Evolutionary conservation across 192 early-diverging fungal genomes (phyloP), one percentile per base, ranked within the genome.

Genomic region (Ramicandelaber brevisporus): DNA sequence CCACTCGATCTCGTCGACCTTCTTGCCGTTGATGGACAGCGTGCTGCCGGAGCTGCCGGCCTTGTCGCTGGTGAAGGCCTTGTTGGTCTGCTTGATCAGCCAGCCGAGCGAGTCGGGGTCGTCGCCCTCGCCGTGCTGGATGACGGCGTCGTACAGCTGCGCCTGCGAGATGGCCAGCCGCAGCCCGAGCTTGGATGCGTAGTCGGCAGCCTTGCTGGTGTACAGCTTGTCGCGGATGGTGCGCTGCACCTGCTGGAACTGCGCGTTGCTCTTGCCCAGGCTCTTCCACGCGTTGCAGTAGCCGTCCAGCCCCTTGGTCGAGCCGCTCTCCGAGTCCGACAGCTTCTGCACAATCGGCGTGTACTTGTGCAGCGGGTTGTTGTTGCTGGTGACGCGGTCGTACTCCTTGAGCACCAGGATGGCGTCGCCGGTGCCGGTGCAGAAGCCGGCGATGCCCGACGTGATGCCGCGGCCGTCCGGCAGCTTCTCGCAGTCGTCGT

Each of bases 101-200:
- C 44, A 19, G 1, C 14, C 19, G 13, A 59, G 26, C 3, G 40
- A 40, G 38, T 61, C 59, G 4, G 36, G 19, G 17, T 56, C 59
- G 6, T 27, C 17, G 3, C 38, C 50, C 10, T 33, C 20, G 5
- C 52, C 52, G 11, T 49, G 44, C 26, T 59, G 46, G 22, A 65
- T 49, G 0, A 37, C 46, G 0, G 59, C 43, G 26, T 65, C 59
- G 30, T 59, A 65, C 9, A 65, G 20, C 40, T 57, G 53, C 7
- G 39, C 63, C 17, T 44, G 36, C 20, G 30, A 35, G 10, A 57
- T 23, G 22, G 40, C 25, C n/a, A 52, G 30, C 27, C 40, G 41
- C 11, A 58, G 27, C 0, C 46, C 48, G 6, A 49, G 26, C 7
- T 20, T 23, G 14, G 54, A 43, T 14, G 57, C 50, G 6, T 28